Evolutionary conservation across 2,329 filamentous ascomycete species (phyloP), one percentile per base, ranked within the genome.

Genomic region (Trichoderma sp.): DNA sequence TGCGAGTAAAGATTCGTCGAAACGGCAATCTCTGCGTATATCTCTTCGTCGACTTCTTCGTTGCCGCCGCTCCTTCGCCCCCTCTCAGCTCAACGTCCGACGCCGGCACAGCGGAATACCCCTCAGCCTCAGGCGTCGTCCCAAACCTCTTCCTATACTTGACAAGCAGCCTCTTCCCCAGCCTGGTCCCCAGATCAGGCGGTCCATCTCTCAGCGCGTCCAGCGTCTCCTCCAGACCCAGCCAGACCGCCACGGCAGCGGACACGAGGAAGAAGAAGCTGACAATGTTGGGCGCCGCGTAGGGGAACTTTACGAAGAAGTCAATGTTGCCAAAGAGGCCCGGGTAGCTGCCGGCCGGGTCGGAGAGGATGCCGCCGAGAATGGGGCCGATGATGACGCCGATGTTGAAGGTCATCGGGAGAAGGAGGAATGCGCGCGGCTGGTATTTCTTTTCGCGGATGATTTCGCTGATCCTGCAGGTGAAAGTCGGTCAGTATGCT

Each of bases 351-450:
- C 41, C 79, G 68, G 21, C 86, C 1, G 90, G 91, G 60, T 90
- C 83, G 26, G 90, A 87, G 1, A 94, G 81, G 1, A 82, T 79
- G 61, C 90, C 91, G 51, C 90, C 90, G 17, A 92, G 73, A 19
- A 91, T 72, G 4, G 90, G 90, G 0, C 91, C 91, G 2, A 92
- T 61, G 67, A 92, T 87, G 54, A 93, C 86, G 2, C 91, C 91
- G 5, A 93, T 60, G 69, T 93, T 93, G 17, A 88, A 88, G 0
- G 84, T 81, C 74, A 94, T 91, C 19, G 90, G 89, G 69, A 93
- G 91, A 74, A 87, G 88, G 70, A 88, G 87, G 72, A 93, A 94
- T 0, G 88, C 87, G 51, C 84, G 80, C 0, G 90, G 89, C 74
- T 93, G 90, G 0, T 86, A 93, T 19, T 70, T 73, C 68, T 85